Conservation (phyloP, 768 basidiomycete genomes). For the Suillus discolor region DNA sequence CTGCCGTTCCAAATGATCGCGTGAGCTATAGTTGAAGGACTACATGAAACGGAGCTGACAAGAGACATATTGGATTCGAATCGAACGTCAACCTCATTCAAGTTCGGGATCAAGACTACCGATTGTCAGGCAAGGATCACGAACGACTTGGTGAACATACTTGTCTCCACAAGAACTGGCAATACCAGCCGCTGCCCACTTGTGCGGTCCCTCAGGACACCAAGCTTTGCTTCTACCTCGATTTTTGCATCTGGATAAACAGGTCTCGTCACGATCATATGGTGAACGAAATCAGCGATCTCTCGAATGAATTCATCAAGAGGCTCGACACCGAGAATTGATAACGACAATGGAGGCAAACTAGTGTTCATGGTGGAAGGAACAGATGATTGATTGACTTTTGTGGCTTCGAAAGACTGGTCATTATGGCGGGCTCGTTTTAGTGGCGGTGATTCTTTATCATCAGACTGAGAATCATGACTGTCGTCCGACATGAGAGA, state of each 20-base stretch:
- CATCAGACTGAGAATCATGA: conserved; percentile 22
- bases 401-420: conserved; percentile 31
- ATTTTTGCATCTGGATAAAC: conserved; percentile 52
- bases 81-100: conserved; percentile 54
- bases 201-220: conserved; percentile 62
- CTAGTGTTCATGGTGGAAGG: conserved; percentile 29
- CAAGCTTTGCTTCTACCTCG: conserved; percentile 93
- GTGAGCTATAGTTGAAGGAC: conserved; percentile 17
- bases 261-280: conserved; percentile 61
- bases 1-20: conserved; percentile 40
- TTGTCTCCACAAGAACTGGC: conserved; percentile 82
- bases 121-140: conserved; percentile 10
- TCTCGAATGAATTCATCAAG: conserved; percentile 92
- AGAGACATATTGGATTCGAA: conserved; percentile 95
- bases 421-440: conserved; percentile 43
- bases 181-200: conserved; percentile 61
- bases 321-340: conserved; percentile 88
- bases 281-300: conserved; percentile 86
- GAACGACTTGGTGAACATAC: conserved; percentile 47
- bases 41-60: conserved; percentile 45
- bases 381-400: conserved; percentile 23
- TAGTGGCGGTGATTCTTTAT: conserved; percentile 27
- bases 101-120: conserved; percentile 64
- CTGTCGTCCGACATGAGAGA: not conserved
- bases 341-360: conserved; percentile 70